These are phyloP conservation scores for Kluyveromyces sp. DNA, from an alignment of 1,139 yeast species.

Conservation along the genomic window DNA sequence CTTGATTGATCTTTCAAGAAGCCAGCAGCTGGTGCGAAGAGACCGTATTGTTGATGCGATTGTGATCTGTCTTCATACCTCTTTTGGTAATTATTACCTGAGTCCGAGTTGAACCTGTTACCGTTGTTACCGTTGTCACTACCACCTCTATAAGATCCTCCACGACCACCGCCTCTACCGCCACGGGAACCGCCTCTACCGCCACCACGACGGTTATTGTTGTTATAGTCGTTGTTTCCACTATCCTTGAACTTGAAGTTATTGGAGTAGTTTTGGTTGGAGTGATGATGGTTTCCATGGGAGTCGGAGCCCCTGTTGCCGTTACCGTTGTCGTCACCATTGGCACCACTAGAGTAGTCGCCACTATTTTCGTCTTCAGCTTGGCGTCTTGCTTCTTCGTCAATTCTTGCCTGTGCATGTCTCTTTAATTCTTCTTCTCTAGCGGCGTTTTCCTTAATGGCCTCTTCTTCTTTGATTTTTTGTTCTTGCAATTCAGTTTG, in stretches of 20 bases:
- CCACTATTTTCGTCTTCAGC: neutral
- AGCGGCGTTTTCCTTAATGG: neutral
- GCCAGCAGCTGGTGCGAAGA: constrained; percentile 26
- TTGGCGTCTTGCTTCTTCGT: constrained; percentile 2
- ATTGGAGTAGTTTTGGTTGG: neutral
- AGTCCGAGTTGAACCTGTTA: constrained; percentile 1
- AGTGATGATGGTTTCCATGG: neutral
- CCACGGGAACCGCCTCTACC: constrained; percentile 5
- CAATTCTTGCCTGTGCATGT: neutral
- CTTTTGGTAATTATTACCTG: constrained; percentile 7
- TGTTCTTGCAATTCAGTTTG: neutral
- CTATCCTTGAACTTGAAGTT: constrained; percentile 3
- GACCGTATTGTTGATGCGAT: constrained; percentile 12
- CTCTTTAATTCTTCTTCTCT: constrained; percentile 1
- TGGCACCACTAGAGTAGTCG: neutral
- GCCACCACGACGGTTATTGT: constrained; percentile 8
- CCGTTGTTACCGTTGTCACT: neutral
- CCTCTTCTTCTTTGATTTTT: constrained; percentile 5
- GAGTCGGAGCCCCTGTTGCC: neutral
- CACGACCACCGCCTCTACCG: neutral
- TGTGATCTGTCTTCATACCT: constrained; percentile 6
- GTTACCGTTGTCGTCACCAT: neutral
- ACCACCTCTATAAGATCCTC: too few relatives aligned
- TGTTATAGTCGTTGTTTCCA: constrained; percentile 11
- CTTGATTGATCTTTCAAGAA: constrained; percentile 15